These are phyloP conservation scores for Arthroderma uncinatum DNA, from an alignment of 2,329 filamentous ascomycete genomes.

Conservation along the genomic window DNA sequence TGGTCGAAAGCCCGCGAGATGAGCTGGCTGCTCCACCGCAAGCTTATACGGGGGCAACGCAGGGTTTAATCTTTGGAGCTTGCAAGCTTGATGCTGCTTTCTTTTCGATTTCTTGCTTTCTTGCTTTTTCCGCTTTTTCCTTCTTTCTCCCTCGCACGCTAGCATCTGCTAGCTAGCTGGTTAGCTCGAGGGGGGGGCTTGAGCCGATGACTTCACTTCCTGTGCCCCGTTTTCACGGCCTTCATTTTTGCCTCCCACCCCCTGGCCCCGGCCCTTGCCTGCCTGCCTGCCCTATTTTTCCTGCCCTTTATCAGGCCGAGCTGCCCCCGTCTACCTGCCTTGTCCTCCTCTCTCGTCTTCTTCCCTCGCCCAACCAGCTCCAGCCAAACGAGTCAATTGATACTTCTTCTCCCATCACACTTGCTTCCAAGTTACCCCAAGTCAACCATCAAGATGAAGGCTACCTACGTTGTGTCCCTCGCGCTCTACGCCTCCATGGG, in stretches of 20 bases:
- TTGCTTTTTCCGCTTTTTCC: background rate
- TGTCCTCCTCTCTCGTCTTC: background rate
- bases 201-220: background rate
- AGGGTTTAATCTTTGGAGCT: too few species aligned
- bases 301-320: slow-evolving; percentile 6
- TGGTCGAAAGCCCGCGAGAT: too few species aligned
- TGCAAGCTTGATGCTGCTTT: too few species aligned
- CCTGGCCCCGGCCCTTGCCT: background rate
- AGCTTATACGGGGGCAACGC: too few species aligned
- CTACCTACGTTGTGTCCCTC: slow-evolving; percentile 16
- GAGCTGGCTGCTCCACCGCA: too few species aligned
- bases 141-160: background rate
- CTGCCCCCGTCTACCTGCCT: too few species aligned
- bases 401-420: background rate
- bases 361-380: background rate
- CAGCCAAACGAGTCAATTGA: background rate
- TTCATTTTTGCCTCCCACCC: background rate
- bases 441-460: slow-evolving; percentile 20
- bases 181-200: background rate
- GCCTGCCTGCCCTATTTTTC: slow-evolving; percentile 1
- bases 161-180: background rate
- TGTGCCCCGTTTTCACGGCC: background rate
- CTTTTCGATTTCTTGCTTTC: too few species aligned
- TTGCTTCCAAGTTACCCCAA: background rate
- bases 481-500: slow-evolving; percentile 15